A percentile compares a stretch with the other conserved stretches of the same genome.
These are phyloP conservation scores for Plasmodium adleri DNA, from an alignment of 169 alveolate genomes.

Conservation along the genomic window DNA sequence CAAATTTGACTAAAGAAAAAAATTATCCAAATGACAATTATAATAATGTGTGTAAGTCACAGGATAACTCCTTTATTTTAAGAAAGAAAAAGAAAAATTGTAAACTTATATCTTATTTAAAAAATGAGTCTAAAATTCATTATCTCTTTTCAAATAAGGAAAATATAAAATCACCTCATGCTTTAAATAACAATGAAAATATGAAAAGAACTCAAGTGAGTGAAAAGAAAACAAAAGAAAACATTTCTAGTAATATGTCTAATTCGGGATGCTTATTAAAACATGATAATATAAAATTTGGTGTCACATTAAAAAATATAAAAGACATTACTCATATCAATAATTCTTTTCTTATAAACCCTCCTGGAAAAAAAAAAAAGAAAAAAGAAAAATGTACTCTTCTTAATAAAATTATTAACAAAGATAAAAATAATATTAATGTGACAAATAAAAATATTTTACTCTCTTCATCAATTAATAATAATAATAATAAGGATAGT, in stretches of 20 bases:
- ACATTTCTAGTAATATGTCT: neutral
- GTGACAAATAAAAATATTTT: no score
- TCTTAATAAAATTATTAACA: slow-evolving; percentile 23
- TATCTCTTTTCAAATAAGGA: slow-evolving; percentile 12
- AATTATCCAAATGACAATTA: neutral
- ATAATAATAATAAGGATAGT: no score
- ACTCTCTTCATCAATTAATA: no score
- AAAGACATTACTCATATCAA: neutral
- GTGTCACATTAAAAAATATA: neutral
- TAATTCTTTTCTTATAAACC: neutral
- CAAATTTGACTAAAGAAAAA: neutral
- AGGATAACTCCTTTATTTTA: no score
- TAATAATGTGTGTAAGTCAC: neutral
- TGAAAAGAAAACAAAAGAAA: slow-evolving; percentile 4
- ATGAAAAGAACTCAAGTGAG: neutral
- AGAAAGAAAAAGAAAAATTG: slow-evolving; percentile 36
- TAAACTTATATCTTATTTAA: slow-evolving; percentile 59
- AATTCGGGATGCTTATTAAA: neutral
- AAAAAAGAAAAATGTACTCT: slow-evolving; percentile 36
- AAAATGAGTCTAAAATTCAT: slow-evolving; percentile 64
- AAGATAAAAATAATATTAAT: no score
- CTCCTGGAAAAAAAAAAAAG: slow-evolving; percentile 65
- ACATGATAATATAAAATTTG: neutral
- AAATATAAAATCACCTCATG: slow-evolving; percentile 4
- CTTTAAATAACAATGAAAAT: slow-evolving; percentile 8